phyloP scores from a whole-genome alignment of 2,329 filamentous ascomycete genomes.

The Alternaria novae-zelandiae region DNA sequence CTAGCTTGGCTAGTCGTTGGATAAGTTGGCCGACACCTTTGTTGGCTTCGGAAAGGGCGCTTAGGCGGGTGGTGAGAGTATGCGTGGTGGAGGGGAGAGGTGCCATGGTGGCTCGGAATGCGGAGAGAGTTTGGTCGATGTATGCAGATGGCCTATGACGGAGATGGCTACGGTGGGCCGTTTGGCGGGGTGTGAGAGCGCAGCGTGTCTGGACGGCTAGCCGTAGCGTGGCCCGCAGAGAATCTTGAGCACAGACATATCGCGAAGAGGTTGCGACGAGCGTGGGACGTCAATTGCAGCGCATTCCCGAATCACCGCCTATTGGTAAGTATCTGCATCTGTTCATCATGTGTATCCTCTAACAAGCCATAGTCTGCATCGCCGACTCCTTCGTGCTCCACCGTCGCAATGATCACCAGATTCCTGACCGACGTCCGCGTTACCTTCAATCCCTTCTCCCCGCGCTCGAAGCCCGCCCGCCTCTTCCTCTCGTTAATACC shows the following conservation, averaged over 20 bases:
- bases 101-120: slow-evolving; percentile 39
- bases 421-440: slow-evolving; percentile 86
- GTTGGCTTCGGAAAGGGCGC: slow-evolving; percentile 60
- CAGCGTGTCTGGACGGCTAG: slow-evolving; percentile 23
- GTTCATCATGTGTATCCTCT: background rate
- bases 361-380: background rate
- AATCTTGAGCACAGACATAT: slow-evolving; percentile 31
- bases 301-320: background rate
- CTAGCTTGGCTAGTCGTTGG: slow-evolving; percentile 64
- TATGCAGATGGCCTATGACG: slow-evolving; percentile 39
- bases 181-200: slow-evolving; percentile 18
- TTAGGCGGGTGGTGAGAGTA: slow-evolving; percentile 57
- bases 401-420: slow-evolving; percentile 74
- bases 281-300: slow-evolving; percentile 2
- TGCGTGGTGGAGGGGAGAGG: slow-evolving; percentile 43
- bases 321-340: background rate
- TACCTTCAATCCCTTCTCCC: slow-evolving; percentile 90
- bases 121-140: slow-evolving; percentile 35
- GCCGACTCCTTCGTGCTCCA: background rate
- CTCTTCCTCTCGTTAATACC: slow-evolving; percentile 88
- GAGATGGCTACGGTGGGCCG: slow-evolving; percentile 29
- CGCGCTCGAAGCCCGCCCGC: slow-evolving; percentile 79
- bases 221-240: slow-evolving; percentile 15
- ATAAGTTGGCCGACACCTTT: slow-evolving; percentile 63
- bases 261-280: slow-evolving; percentile 7